phyloP scores from a whole-genome alignment of 1,139 yeast species.

The Komagataea norvegica region DNA sequence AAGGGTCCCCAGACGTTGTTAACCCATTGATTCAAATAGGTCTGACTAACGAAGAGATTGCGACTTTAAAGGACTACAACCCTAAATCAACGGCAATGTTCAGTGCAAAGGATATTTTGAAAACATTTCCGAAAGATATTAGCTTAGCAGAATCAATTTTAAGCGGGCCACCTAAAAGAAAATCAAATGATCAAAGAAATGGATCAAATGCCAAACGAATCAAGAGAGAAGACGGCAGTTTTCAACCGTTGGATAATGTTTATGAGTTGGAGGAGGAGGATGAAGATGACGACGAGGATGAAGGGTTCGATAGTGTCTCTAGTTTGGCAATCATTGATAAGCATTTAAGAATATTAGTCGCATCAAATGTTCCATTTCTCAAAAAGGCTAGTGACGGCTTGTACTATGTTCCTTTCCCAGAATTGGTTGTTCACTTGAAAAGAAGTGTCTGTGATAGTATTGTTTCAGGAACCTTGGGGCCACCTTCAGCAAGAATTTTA shows the following conservation, averaged over 20 bases:
- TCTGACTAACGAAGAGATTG: constrained; percentile 31
- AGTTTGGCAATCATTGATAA: constrained; percentile 33
- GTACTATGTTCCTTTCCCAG: constrained; percentile 40
- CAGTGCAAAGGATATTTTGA: constrained; percentile 50
- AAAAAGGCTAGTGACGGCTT: constrained; percentile 40
- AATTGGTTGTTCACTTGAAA: constrained; percentile 43
- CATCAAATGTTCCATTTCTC: constrained; percentile 43
- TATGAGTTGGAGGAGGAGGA: constrained; percentile 21
- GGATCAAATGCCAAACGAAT: constrained; percentile 32
- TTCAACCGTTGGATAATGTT: constrained; percentile 15
- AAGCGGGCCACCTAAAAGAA: constrained; percentile 34
- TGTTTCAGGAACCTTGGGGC: constrained; percentile 53
- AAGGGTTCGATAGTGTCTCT: constrained; percentile 27
- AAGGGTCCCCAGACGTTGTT: constrained; percentile 41
- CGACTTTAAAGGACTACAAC: constrained; percentile 27
- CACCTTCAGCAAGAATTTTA: constrained; percentile 56
- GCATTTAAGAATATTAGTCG: constrained; percentile 49
- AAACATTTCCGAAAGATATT: constrained; percentile 39
- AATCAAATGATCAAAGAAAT: constrained; percentile 17
- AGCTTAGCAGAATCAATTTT: constrained; percentile 49
- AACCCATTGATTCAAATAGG: constrained; percentile 34
- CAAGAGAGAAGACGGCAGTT: constrained; percentile 39
- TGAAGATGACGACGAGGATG: constrained; percentile 22
- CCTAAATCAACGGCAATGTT: constrained; percentile 35
- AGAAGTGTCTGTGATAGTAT: constrained; percentile 57